A percentile compares a stretch with the other conserved stretches of the same genome.
Conservation (phyloP, 148 eudicot species). For the Dysphania ambrosioides region DNA sequence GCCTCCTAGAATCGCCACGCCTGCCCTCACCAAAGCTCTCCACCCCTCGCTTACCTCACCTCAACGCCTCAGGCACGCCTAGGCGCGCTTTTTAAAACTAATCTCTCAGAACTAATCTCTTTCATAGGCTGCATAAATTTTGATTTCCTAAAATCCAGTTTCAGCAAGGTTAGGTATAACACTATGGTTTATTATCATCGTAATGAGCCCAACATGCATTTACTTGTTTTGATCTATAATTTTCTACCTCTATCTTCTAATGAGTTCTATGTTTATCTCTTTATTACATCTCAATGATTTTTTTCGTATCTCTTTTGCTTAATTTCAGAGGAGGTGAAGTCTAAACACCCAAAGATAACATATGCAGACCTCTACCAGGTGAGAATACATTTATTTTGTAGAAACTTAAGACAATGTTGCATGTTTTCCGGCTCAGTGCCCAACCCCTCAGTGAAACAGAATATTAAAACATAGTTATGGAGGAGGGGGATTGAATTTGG, state of each 20-base stretch:
- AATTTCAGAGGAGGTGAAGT: conserved; percentile 87
- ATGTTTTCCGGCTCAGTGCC: background rate
- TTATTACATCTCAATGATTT: background rate
- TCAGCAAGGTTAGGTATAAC: background rate
- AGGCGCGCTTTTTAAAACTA: no score
- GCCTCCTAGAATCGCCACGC: no score
- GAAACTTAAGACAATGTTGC: background rate
- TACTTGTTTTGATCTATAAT: background rate
- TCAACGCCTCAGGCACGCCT: no score
- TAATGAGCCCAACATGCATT: background rate
- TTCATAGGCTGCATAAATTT: background rate
- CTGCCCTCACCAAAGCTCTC: no score
- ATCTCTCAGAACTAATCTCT: background rate
- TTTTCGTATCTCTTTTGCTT: background rate
- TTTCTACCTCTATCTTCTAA: background rate
- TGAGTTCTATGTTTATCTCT: background rate
- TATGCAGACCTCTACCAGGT: conserved; percentile 99
- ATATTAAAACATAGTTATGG: background rate
- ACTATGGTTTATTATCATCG: background rate
- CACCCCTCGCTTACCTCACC: no score
- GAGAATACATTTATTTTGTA: background rate
- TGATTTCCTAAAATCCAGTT: background rate
- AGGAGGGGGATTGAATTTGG: background rate
- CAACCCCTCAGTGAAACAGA: background rate
- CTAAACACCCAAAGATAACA: conserved; percentile 75